Base-by-base conservation (phyloP, 2,329 filamentous ascomycete genomes). In the Colletotrichum theobromicola region DNA sequence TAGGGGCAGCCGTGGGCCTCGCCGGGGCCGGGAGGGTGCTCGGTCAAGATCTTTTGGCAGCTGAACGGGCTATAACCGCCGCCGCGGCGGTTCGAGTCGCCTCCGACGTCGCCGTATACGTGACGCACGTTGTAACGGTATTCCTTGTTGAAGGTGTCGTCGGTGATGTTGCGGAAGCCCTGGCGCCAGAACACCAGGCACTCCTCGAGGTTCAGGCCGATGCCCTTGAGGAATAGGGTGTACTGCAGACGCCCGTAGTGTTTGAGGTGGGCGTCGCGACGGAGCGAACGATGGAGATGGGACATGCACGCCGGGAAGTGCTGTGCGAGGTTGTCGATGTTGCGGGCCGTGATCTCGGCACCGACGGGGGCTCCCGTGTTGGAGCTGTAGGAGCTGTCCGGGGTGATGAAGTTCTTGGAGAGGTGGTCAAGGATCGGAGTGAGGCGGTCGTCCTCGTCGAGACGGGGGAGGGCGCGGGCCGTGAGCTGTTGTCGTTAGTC, bases 111-210 rank as follows among this genome's bases (percentile, higher is more conserved):
- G 77, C 97, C 97, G 83, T 98, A 99, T 1, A 89, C 85, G 88
- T 99, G 96, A n/a, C 96, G 94, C 72, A 98, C 91, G 82, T 99
- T 98, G 89, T 99, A 99, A 58, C 94, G 91, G 86, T 99, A 98
- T 82, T 98, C 95, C 82, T 98, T 98, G 85, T 97, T 97, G 89
- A 98, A 99, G 42, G 93, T 93, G 80, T 98, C 96, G 80, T 98
- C 97, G 1, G 94, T 96, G 77, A 97, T 92, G 78, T 95, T 94
- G 82, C 92, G 92, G 90, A 99, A 98, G 32, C 90, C 88, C 76
- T 92, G 90, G 13, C 97, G 93, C 97, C 97, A 99, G 87, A 99
- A 99, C 15, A 95, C 79, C 28, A 99, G 90, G 79, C 92, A 95
- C 84, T 99, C 96, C 80, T 98, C 95, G n/a, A 99, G 87, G 76